Base-by-base conservation (phyloP, 805 yeast genomes). In the Metschnikowia orientalis region DNA sequence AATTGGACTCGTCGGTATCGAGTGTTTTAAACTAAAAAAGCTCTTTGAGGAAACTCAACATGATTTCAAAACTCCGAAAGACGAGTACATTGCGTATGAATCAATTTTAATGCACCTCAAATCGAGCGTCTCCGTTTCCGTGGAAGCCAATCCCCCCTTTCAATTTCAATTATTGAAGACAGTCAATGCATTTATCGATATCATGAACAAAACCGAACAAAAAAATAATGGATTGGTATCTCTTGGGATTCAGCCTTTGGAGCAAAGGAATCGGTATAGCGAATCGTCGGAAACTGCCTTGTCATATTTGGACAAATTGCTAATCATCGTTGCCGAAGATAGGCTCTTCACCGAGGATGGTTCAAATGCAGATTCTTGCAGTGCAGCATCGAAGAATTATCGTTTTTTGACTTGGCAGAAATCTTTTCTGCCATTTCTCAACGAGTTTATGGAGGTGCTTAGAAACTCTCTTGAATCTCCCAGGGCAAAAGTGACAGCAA, bases 401-500 rank as follows among this genome's bases (percentile, higher is more conserved):
- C 21, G 24, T 8, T 19, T 8, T 11, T 28, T 38, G 14, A 8
- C 36, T 10, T 32, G 40, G 29, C 34, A 26, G 6, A 30, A 30
- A 7, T 22, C 24, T 15, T 31, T 35, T 10, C 16, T 23, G 20
- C n/a, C 6, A 6, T 13, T 68, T 3, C 79, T 79, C 46, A 81
- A 79, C 13, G 63, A 61, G 2, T 76, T 80, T 33, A 42, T 83
- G 31, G 57, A 56, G 15, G 56, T 77, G 10, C 54, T 83, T 3
- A 45, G 81, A 16, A 38, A 37, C 4, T 44, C 52, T 2, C 40
- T 64, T 21, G 56, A 56, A n/a, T 58, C 63, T 13, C 18, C 51
- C 2, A 55, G 54, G 34, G 50, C 57, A 7, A 63, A 61, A 29
- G 41, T 54, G 1, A 55, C 53, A 23, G 50, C 83, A 0, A 73